These are phyloP conservation scores for Naganishia liquefaciens DNA, from an alignment of 1,284 basidiomycete species.

Conservation along the genomic window DNA sequence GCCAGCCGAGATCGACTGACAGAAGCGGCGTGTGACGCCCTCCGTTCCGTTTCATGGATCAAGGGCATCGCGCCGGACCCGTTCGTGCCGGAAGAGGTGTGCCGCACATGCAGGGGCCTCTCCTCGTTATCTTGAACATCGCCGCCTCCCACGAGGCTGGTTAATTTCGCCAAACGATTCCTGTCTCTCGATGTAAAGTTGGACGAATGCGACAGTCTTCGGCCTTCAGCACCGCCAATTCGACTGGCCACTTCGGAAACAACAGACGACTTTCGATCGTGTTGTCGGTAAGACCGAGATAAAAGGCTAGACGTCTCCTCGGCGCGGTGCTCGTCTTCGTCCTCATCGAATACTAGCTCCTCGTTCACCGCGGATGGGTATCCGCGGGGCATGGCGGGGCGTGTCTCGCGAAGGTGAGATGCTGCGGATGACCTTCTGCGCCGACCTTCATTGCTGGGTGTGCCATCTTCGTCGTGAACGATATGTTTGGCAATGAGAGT, in stretches of 20 bases:
- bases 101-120: constrained; percentile 1
- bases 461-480: constrained; percentile 39
- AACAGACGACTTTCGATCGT: constrained; percentile 9
- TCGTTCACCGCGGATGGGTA: constrained; percentile 22
- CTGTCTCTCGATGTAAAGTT: constrained; percentile 13
- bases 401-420: constrained; percentile 24
- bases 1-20: constrained; percentile 16
- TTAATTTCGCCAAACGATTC: constrained; percentile 28
- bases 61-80: constrained; percentile 8
- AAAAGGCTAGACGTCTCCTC: constrained; percentile 21
- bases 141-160: constrained; percentile 28
- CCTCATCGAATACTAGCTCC: constrained; percentile 8
- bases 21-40: constrained; percentile 4
- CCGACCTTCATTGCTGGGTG: constrained; percentile 37
- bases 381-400: constrained; percentile 3
- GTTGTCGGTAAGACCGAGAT: constrained; percentile 5
- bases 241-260: constrained; percentile 23
- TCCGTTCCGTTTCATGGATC: constrained; percentile 1
- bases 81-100: constrained; percentile 11
- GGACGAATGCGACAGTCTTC: constrained; percentile 24
- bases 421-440: constrained; percentile 30
- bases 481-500: constrained; percentile 45
- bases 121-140: constrained; percentile 18
- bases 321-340: constrained; percentile 21
- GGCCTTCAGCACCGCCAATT: constrained; percentile 26